phyloP scores from a whole-genome alignment of 192 early-diverging fungal genomes.

The Martensiomyces pterosporus region DNA sequence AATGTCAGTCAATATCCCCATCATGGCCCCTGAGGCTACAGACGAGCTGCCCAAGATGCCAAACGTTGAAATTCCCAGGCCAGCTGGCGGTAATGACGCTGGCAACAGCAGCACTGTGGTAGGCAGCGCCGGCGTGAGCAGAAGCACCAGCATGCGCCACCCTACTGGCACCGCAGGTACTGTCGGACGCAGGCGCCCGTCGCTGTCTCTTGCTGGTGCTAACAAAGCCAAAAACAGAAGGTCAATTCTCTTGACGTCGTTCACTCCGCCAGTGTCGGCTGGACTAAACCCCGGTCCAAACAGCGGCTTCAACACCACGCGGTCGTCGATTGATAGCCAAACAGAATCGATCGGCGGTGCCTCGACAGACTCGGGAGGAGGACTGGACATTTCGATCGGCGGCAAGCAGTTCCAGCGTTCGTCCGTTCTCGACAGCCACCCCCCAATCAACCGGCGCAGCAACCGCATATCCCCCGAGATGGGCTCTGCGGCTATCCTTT shows the following conservation, averaged over 20 bases:
- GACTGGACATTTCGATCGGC: constrained; percentile 29
- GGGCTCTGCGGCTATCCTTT: constrained; percentile 26
- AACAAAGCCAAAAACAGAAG: constrained; percentile 30
- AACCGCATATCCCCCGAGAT: constrained; percentile 14
- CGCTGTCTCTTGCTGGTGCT: constrained; percentile 8
- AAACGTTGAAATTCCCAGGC: no score
- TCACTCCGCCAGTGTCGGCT: constrained; percentile 32
- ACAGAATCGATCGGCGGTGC: constrained; percentile 9
- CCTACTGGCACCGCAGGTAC: constrained; percentile 1
- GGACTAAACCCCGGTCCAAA: constrained; percentile 12
- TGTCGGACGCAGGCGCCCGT: constrained; percentile 33
- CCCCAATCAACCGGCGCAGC: constrained; percentile 5
- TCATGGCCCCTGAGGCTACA: no score
- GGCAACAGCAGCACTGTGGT: no score
- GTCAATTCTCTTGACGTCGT: constrained; percentile 48
- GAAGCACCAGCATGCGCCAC: constrained; percentile 39
- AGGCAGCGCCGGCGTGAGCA: constrained; percentile 12
- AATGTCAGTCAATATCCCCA: no score
- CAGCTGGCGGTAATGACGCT: no score
- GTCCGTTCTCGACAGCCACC: constrained; percentile 23
- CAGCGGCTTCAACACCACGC: constrained; percentile 21
- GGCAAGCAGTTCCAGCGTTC: constrained; percentile 27
- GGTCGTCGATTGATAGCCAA: constrained; percentile 36
- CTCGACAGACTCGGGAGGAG: constrained; percentile 2
- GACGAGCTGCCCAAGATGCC: no score